phyloP scores from a whole-genome alignment of 2,329 filamentous ascomycete genomes.

The Aspergillus glaucus region DNA sequence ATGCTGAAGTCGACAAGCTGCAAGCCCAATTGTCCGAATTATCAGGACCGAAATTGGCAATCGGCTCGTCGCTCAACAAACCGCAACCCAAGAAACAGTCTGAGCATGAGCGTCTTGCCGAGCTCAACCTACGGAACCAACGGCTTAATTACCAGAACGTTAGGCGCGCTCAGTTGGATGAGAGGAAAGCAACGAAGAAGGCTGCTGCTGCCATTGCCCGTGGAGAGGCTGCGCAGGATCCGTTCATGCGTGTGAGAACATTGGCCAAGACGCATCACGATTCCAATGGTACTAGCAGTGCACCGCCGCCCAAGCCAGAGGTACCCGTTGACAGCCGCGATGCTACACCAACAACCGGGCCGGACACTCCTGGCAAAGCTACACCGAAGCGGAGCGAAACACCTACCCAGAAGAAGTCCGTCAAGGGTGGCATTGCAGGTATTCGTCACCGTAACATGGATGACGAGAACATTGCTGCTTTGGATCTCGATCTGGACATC shows the following conservation, averaged over 20 bases:
- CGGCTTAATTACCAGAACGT: slow-evolving; percentile 80
- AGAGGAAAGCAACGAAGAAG: slow-evolving; percentile 59
- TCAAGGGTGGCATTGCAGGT: slow-evolving; percentile 52
- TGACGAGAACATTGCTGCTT: slow-evolving; percentile 81
- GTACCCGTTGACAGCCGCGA: slow-evolving; percentile 33
- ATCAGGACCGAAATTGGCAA: slow-evolving; percentile 61
- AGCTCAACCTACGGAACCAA: slow-evolving; percentile 79
- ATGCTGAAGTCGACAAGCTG: slow-evolving; percentile 46
- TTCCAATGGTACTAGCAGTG: slow-evolving; percentile 41
- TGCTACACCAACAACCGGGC: slow-evolving; percentile 45
- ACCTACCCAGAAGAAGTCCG: slow-evolving; percentile 26
- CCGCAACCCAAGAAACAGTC: slow-evolving; percentile 49
- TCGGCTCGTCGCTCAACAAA: slow-evolving; percentile 59
- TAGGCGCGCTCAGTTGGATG: slow-evolving; percentile 81
- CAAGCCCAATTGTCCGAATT: slow-evolving; percentile 45
- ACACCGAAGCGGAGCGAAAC: slow-evolving; percentile 46
- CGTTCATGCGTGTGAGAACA: slow-evolving; percentile 57
- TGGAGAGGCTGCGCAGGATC: slow-evolving; percentile 53
- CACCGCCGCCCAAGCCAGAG: slow-evolving; percentile 22
- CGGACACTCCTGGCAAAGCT: slow-evolving; percentile 47
- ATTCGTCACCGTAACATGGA: slow-evolving; percentile 74
- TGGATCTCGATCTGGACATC: slow-evolving; percentile 89
- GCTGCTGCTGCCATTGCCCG: slow-evolving; percentile 57
- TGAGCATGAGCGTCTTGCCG: slow-evolving; percentile 76
- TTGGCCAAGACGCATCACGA: slow-evolving; percentile 64